These are phyloP conservation scores for Starmerella vaccinii DNA, from an alignment of 805 yeast genomes.

Conservation along the genomic window DNA sequence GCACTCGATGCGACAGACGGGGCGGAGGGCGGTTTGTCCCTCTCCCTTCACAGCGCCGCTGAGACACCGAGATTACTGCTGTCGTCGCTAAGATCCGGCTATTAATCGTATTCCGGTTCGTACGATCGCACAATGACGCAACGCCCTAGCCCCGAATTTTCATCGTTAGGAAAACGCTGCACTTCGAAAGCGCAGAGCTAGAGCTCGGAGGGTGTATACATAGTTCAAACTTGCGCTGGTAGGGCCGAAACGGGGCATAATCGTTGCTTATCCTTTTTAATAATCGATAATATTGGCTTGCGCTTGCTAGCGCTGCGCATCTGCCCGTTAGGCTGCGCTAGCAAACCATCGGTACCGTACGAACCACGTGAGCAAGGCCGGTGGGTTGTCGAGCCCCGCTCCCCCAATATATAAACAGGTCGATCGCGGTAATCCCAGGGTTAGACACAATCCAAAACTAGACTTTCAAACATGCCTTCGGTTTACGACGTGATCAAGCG, in stretches of 20 bases:
- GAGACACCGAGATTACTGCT: not conserved
- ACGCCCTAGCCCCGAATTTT: not conserved
- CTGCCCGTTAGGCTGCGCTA: not conserved
- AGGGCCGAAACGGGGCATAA: too few relatives aligned
- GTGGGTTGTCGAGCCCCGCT: not conserved
- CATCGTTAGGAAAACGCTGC: not conserved
- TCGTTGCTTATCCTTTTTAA: not conserved
- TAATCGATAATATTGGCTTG: not conserved
- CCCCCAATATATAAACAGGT: conserved; percentile 7
- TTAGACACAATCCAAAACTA: not conserved
- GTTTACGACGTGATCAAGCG: conserved; percentile 67
- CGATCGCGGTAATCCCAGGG: not conserved
- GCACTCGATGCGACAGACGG: too few relatives aligned
- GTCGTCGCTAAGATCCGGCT: conserved; percentile 1
- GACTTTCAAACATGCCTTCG: conserved; percentile 24
- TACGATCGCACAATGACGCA: conserved; percentile 9
- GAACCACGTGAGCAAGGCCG: conserved; percentile 8
- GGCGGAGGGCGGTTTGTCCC: too few relatives aligned
- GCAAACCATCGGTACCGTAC: conserved; percentile 5
- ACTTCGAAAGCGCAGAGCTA: not conserved
- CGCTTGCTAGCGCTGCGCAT: not conserved
- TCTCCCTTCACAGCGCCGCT: too few relatives aligned
- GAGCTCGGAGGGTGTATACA: too few relatives aligned
- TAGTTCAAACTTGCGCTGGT: too few relatives aligned
- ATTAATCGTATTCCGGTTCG: conserved; percentile 4